These are phyloP conservation scores for Ganoderma sinense DNA, from an alignment of 1,284 basidiomycete genomes.

Conservation along the genomic window DNA sequence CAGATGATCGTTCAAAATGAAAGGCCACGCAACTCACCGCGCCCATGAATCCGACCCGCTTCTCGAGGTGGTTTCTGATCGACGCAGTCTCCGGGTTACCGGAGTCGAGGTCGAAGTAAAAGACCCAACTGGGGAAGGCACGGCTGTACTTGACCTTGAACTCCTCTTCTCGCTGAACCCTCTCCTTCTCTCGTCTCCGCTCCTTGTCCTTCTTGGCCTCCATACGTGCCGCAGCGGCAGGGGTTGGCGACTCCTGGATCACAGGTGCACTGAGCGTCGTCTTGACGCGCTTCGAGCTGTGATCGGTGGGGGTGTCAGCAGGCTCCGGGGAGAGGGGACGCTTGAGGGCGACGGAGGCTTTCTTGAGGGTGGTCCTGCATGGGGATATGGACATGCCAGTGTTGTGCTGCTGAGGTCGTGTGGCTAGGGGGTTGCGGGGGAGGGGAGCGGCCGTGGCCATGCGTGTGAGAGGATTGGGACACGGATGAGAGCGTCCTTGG, in stretches of 20 bases:
- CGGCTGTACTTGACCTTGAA: conserved; percentile 87
- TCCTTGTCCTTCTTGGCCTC: conserved; percentile 49
- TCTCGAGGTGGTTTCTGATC: conserved; percentile 55
- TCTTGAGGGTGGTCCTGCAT: conserved; percentile 28
- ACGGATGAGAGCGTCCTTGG: conserved; percentile 10
- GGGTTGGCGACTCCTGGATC: conserved; percentile 29
- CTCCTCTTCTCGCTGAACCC: conserved; percentile 59
- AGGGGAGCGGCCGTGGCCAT: conserved; percentile 34
- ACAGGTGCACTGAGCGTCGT: conserved; percentile 28
- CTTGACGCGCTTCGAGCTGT: conserved; percentile 44
- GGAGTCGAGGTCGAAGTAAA: conserved; percentile 85
- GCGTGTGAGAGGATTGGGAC: conserved; percentile 21
- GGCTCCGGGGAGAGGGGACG: conserved; percentile 72
- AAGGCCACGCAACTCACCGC: conserved; percentile 65
- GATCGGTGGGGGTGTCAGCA: conserved; percentile 39
- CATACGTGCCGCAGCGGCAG: conserved; percentile 33
- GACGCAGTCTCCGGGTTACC: conserved; percentile 55
- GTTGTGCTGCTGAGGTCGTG: conserved; percentile 35
- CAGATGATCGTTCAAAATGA: conserved; percentile 5
- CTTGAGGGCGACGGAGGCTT: conserved; percentile 47
- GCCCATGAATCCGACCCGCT: conserved; percentile 71
- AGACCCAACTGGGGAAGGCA: conserved; percentile 85
- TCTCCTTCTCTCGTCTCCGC: conserved; percentile 47
- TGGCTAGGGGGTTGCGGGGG: conserved; percentile 35
- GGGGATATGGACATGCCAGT: conserved; percentile 30